Conservation (phyloP, 2,329 filamentous ascomycete genomes). For the Fusarium transvaalense region DNA sequence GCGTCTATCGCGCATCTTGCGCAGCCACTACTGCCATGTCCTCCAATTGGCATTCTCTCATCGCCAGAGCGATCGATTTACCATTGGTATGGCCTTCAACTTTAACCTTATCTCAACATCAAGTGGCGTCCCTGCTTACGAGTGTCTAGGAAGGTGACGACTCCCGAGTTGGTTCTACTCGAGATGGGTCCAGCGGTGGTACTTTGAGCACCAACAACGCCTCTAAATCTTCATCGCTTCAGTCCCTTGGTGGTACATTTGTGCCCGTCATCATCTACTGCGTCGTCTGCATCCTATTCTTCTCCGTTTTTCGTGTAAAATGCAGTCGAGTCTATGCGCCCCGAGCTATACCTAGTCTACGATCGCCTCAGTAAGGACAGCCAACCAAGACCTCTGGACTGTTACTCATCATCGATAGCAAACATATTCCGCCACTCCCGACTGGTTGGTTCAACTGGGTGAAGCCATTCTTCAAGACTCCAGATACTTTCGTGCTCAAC, state of each 20-base stretch:
- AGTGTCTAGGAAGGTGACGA: slow-evolving; percentile 45
- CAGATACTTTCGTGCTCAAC: slow-evolving; percentile 85
- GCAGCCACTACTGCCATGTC: slow-evolving; percentile 23
- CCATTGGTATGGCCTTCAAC: slow-evolving; percentile 25
- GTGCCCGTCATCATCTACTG: slow-evolving; percentile 66
- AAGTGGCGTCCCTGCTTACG: slow-evolving; percentile 3
- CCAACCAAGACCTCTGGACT: not conserved
- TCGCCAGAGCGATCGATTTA: slow-evolving; percentile 32
- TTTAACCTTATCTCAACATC: slow-evolving; percentile 8
- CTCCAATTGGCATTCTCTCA: slow-evolving; percentile 23
- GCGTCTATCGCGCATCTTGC: not conserved
- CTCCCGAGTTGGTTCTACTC: slow-evolving; percentile 53
- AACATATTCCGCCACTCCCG: slow-evolving; percentile 70
- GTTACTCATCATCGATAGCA: slow-evolving; percentile 53
- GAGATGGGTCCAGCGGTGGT: slow-evolving; percentile 52
- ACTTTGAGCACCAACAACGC: slow-evolving; percentile 52
- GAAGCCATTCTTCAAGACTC: slow-evolving; percentile 72
- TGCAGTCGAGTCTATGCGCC: slow-evolving; percentile 68
- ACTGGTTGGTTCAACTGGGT: slow-evolving; percentile 77
- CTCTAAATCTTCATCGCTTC: slow-evolving; percentile 53
- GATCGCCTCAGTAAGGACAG: slow-evolving; percentile 55
- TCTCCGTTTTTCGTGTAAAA: slow-evolving; percentile 62
- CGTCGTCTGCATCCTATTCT: slow-evolving; percentile 63
- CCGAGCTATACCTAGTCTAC: slow-evolving; percentile 63
- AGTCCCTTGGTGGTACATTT: slow-evolving; percentile 63